A percentile compares a stretch with the other conserved stretches of the same genome.
Conservation (phyloP, 345 rosid genomes). For the Leavenworthia alabamica region DNA sequence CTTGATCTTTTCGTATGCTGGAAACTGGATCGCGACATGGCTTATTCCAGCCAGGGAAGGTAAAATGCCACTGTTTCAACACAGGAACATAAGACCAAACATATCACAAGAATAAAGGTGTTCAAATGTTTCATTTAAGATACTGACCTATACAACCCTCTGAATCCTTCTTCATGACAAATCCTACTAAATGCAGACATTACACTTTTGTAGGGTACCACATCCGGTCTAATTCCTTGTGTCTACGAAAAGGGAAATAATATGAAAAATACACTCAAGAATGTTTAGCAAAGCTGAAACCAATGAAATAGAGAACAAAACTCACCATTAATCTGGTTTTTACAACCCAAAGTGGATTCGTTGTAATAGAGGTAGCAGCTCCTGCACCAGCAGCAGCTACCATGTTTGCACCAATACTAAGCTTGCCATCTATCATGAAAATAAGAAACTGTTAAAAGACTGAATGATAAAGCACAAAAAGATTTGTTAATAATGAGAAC, state of each 20-base stretch:
- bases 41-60: conserved; percentile 91
- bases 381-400: conserved; percentile 96
- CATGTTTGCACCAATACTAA: conserved; percentile 68
- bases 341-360: conserved; percentile 98
- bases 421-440: conserved; percentile 47
- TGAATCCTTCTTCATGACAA: conserved; percentile 71
- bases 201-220: conserved; percentile 76
- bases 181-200: conserved; percentile 78
- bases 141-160: conserved; percentile 84
- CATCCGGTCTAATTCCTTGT: conserved; percentile 64
- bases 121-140: not conserved
- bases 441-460: not conserved
- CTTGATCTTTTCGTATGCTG: conserved; percentile 91
- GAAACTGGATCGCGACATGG: conserved; percentile 97
- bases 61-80: conserved; percentile 74
- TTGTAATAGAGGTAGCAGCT: conserved; percentile 73
- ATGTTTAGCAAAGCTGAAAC: not conserved
- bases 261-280: not conserved
- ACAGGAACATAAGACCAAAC: conserved; percentile 12
- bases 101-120: not conserved
- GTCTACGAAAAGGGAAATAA: conserved; percentile 30
- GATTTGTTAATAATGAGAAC: conserved; percentile 22
- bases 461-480: not conserved
- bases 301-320: conserved; percentile 6
- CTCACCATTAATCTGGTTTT: conserved; percentile 93